phyloP scores from a whole-genome alignment of 2,329 filamentous ascomycete genomes.

The Simplicillium sp. region DNA sequence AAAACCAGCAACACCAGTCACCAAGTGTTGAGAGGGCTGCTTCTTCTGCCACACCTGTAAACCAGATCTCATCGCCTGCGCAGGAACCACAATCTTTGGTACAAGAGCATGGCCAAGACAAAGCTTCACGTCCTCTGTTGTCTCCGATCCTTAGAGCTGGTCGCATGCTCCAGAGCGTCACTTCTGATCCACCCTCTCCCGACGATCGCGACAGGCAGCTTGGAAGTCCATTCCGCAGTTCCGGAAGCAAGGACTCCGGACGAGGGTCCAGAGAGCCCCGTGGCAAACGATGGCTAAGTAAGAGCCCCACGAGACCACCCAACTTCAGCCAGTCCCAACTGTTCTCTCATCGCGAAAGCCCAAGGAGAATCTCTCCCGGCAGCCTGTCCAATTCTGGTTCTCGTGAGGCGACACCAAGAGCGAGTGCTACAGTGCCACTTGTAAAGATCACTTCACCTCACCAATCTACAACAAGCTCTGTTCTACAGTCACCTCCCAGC shows the following conservation, averaged over 20 bases:
- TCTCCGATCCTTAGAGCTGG: slow-evolving; percentile 51
- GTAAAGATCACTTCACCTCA: slow-evolving; percentile 7
- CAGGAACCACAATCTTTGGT: slow-evolving; percentile 21
- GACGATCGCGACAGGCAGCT: slow-evolving; percentile 39
- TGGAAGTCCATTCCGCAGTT: slow-evolving; percentile 44
- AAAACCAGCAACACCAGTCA: too few relatives aligned
- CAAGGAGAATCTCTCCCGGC: background rate
- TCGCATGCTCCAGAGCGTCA: slow-evolving; percentile 45
- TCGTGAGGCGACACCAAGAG: background rate
- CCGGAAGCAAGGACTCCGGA: slow-evolving; percentile 24
- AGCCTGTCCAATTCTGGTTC: background rate
- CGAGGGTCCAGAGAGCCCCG: slow-evolving; percentile 17
- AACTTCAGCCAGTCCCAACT: background rate
- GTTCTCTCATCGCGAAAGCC: background rate
- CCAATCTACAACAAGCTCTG: slow-evolving; percentile 21
- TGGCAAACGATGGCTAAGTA: slow-evolving; percentile 14
- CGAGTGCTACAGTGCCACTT: slow-evolving; percentile 1
- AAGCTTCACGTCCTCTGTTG: slow-evolving; percentile 31
- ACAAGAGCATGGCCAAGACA: slow-evolving; percentile 17
- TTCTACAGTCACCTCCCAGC: slow-evolving; percentile 18
- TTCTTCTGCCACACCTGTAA: slow-evolving; percentile 19
- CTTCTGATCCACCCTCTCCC: slow-evolving; percentile 49
- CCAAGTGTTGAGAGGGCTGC: too few relatives aligned
- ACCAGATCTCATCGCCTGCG: slow-evolving; percentile 27
- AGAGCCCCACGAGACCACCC: slow-evolving; percentile 17